These are phyloP conservation scores for Taiwanofungus camphoratus DNA, from an alignment of 1,284 basidiomycete genomes.

Conservation along the genomic window DNA sequence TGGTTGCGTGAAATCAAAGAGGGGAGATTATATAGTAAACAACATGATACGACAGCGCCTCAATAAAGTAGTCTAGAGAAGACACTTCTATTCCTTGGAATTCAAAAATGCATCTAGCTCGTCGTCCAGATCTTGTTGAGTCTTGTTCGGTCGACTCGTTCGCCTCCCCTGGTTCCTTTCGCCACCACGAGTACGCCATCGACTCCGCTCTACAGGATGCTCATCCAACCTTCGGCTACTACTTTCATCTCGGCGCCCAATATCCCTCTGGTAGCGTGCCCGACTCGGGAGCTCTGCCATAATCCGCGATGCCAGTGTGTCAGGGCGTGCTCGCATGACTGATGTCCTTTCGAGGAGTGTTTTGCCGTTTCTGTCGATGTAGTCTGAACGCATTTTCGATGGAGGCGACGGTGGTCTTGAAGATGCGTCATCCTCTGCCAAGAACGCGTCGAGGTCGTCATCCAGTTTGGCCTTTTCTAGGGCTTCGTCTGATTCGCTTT, in stretches of 20 bases:
- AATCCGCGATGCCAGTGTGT: slow-evolving; percentile 37
- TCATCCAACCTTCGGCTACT: slow-evolving; percentile 14
- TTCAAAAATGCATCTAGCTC: slow-evolving; percentile 72
- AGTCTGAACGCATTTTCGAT: slow-evolving; percentile 63
- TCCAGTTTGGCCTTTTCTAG: slow-evolving; percentile 39
- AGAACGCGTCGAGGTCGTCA: slow-evolving; percentile 60
- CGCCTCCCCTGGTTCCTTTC: slow-evolving; percentile 22
- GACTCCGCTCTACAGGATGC: no score
- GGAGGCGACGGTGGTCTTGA: slow-evolving; percentile 35
- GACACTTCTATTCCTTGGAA: slow-evolving; percentile 31
- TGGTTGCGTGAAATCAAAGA: no score
- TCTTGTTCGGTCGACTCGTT: slow-evolving; percentile 38
- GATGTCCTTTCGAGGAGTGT: slow-evolving; percentile 54
- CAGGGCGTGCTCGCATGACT: slow-evolving; percentile 27
- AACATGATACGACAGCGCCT: no score
- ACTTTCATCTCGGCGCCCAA: slow-evolving; percentile 17
- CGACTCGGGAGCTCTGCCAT: slow-evolving; percentile 39
- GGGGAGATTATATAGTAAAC: no score
- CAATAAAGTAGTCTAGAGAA: no score
- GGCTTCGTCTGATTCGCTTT: slow-evolving; percentile 28
- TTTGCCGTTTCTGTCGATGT: slow-evolving; percentile 42
- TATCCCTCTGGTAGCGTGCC: slow-evolving; percentile 23
- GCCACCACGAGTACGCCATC: no score
- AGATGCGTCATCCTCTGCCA: slow-evolving; percentile 38
- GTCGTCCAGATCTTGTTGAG: slow-evolving; percentile 68